Evolutionary conservation across 1,139 yeast genomes (phyloP).

Genomic region (Wickerhamomyces sp.): DNA sequence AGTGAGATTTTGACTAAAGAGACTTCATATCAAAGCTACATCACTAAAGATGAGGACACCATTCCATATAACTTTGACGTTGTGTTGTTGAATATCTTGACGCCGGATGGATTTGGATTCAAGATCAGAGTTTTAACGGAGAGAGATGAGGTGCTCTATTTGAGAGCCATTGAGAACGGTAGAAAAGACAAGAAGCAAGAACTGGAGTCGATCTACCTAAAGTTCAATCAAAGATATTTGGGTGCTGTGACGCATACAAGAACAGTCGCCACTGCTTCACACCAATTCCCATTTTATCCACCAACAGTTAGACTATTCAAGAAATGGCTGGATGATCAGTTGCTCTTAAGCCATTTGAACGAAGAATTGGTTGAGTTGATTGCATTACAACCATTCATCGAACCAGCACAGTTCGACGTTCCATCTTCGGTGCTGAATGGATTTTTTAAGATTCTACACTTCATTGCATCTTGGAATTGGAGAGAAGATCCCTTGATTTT

Average conservation of each 20-base stretch:
- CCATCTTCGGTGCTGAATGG: constrained; percentile 82
- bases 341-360: constrained; percentile 60
- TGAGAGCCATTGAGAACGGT: constrained; percentile 62
- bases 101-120: constrained; percentile 89
- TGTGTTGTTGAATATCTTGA: constrained; percentile 56
- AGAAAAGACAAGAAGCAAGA: constrained; percentile 52
- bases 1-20: constrained; percentile 51
- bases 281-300: constrained; percentile 69
- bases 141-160: constrained; percentile 70
- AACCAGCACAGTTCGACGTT: constrained; percentile 72
- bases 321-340: constrained; percentile 76
- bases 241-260: constrained; percentile 81
- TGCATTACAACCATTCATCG: constrained; percentile 80
- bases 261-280: constrained; percentile 63
- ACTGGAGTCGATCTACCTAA: constrained; percentile 58
- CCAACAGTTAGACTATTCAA: constrained; percentile 82
- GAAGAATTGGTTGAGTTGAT: constrained; percentile 81
- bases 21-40: constrained; percentile 48
- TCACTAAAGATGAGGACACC: constrained; percentile 54
- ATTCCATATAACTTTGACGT: constrained; percentile 62
- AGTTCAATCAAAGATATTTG: constrained; percentile 61
- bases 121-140: constrained; percentile 69
- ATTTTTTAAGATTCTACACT: constrained; percentile 66
- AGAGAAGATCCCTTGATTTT: constrained; percentile 76
- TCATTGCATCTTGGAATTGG: constrained; percentile 91